Evolutionary conservation across 208 protist species (phyloP).

Genomic region (Leishmania guyanensis): DNA sequence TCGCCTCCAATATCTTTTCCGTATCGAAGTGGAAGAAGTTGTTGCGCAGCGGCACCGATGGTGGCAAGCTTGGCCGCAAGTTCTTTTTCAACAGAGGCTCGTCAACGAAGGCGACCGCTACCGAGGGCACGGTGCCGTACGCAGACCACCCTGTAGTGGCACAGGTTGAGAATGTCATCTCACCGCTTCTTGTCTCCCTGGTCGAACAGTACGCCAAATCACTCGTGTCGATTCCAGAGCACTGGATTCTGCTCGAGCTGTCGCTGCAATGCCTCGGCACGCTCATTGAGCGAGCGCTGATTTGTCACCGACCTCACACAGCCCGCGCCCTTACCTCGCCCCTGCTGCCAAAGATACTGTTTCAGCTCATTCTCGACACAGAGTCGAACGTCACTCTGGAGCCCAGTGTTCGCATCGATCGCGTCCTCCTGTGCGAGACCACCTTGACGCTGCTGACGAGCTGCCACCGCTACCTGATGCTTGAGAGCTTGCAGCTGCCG

Average conservation of each 20-base stretch:
- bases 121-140: slow-evolving; percentile 34
- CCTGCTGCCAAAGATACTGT: slow-evolving; percentile 60
- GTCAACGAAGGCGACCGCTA: neutral
- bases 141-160: slow-evolving; percentile 62
- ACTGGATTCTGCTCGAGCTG: slow-evolving; percentile 77
- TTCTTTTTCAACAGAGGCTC: neutral
- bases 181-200: slow-evolving; percentile 64
- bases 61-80: slow-evolving; percentile 4
- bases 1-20: slow-evolving; percentile 35
- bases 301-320: slow-evolving; percentile 71
- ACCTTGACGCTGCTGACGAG: slow-evolving; percentile 53
- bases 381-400: slow-evolving; percentile 70
- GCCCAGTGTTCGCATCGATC: slow-evolving; percentile 52
- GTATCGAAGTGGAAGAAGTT: slow-evolving; percentile 56
- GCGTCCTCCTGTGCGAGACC: slow-evolving; percentile 79
- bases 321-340: slow-evolving; percentile 55
- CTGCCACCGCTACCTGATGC: slow-evolving; percentile 53
- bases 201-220: slow-evolving; percentile 59
- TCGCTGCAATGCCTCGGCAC: slow-evolving; percentile 70
- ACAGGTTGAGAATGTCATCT: slow-evolving; percentile 71
- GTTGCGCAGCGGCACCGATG: slow-evolving; percentile 2
- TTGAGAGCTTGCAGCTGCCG: slow-evolving; percentile 53
- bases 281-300: slow-evolving; percentile 73
- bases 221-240: slow-evolving; percentile 58
- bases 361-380: slow-evolving; percentile 61